These are phyloP conservation scores for Penicillium diatomitis DNA, from an alignment of 495 filamentous ascomycete species.

Conservation along the genomic window DNA sequence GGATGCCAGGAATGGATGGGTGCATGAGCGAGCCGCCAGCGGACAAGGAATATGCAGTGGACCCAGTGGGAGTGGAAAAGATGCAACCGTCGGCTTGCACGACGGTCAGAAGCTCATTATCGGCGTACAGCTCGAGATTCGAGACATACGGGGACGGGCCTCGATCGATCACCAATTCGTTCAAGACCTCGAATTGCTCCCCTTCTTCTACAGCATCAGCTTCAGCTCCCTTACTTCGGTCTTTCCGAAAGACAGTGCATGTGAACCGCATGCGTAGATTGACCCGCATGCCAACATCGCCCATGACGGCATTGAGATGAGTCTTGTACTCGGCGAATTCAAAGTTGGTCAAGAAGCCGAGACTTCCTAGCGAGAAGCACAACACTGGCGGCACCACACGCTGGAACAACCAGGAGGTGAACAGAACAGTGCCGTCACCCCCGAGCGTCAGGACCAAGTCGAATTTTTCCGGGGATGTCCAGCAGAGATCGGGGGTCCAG, in stretches of 20 bases:
- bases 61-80: constrained; percentile 90
- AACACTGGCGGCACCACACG: constrained; percentile 83
- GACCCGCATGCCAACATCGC: constrained; percentile 85
- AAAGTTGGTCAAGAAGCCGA: constrained; percentile 90
- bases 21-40: constrained; percentile 93
- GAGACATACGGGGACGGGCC: constrained; percentile 94
- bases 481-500: constrained; percentile 93
- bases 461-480: constrained; percentile 79
- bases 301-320: constrained; percentile 77
- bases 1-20: constrained; percentile 93
- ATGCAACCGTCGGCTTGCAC: constrained; percentile 96
- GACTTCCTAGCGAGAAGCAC: constrained; percentile 77
- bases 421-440: constrained; percentile 87
- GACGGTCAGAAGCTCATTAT: constrained; percentile 85
- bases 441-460: constrained; percentile 88
- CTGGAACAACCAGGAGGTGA: constrained; percentile 91
- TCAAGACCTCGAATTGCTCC: constrained; percentile 91
- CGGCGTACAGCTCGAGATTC: constrained; percentile 89
- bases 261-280: constrained; percentile 97
- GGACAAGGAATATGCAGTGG: constrained; percentile 91
- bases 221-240: constrained; percentile 36
- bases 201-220: constrained; percentile 53
- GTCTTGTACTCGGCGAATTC: constrained; percentile 76
- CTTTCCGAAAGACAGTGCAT: constrained; percentile 74
- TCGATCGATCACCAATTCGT: constrained; percentile 95